These are phyloP conservation scores for Hippophae rhamnoides DNA, from an alignment of 306 rosid genomes.

Conservation along the genomic window DNA sequence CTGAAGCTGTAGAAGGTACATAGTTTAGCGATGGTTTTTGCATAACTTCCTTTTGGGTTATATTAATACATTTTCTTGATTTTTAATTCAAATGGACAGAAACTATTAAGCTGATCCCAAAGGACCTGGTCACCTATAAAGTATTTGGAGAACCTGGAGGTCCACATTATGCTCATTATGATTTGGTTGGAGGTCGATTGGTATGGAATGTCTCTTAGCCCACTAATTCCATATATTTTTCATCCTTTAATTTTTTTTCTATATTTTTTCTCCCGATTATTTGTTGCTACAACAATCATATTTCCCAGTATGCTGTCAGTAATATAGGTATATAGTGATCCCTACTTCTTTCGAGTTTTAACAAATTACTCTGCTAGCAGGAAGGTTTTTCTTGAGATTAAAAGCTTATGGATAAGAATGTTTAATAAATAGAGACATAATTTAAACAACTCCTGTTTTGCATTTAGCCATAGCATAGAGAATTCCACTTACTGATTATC, in stretches of 20 bases:
- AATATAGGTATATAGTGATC: too few species aligned
- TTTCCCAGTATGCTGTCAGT: too few species aligned
- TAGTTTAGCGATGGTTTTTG: conserved; percentile 11
- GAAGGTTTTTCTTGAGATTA: too few species aligned
- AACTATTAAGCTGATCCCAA: conserved; percentile 68
- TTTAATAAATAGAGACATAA: too few species aligned
- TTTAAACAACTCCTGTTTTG: neutral
- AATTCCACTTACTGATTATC: conserved; percentile 1
- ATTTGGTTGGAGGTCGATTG: conserved; percentile 94
- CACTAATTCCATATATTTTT: neutral
- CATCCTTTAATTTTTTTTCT: too few species aligned
- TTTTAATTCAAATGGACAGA: conserved; percentile 32
- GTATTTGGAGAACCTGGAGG: conserved; percentile 69
- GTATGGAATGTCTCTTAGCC: conserved; percentile 27
- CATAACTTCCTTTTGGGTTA: neutral
- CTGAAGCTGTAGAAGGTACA: conserved; percentile 92
- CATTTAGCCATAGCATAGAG: neutral
- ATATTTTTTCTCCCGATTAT: neutral
- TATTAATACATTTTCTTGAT: conserved; percentile 2
- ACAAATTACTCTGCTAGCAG: too few species aligned
- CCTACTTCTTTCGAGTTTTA: too few species aligned
- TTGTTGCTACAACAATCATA: too few species aligned
- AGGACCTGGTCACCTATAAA: conserved; percentile 68
- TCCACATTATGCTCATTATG: conserved; percentile 97
- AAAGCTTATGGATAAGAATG: too few species aligned